Evolutionary conservation across 1,284 basidiomycete genomes (phyloP).

Genomic region (Hemileia vastatrix): DNA sequence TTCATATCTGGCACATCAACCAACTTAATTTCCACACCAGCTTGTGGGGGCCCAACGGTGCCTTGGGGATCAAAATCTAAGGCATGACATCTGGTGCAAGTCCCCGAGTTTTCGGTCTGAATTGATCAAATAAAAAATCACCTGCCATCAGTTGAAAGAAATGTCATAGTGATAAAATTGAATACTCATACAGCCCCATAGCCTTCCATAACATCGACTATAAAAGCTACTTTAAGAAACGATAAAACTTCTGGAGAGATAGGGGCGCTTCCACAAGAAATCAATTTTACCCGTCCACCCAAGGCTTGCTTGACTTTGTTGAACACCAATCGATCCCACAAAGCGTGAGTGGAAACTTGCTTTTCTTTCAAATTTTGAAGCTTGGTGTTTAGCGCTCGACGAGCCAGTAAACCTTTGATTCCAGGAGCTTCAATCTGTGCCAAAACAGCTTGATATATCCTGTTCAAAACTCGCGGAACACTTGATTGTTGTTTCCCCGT

Average conservation of each 20-base stretch:
- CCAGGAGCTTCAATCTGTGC: slow-evolving; percentile 68
- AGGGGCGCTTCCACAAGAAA: slow-evolving; percentile 71
- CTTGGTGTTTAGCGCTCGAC: slow-evolving; percentile 70
- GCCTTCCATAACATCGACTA: slow-evolving; percentile 66
- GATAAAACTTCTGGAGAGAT: slow-evolving; percentile 70
- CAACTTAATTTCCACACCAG: slow-evolving; percentile 69
- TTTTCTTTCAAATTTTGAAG: slow-evolving; percentile 62
- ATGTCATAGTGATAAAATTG: not conserved
- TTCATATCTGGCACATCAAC: slow-evolving; percentile 56
- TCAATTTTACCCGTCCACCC: slow-evolving; percentile 40
- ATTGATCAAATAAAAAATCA: slow-evolving; percentile 15
- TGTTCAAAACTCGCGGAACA: slow-evolving; percentile 63
- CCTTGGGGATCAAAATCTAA: slow-evolving; percentile 48
- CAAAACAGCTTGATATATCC: slow-evolving; percentile 49
- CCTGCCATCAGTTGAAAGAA: too few relatives aligned
- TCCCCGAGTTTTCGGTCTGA: slow-evolving; percentile 31
- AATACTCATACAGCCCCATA: slow-evolving; percentile 42
- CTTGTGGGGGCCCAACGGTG: slow-evolving; percentile 66
- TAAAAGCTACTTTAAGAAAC: slow-evolving; percentile 69
- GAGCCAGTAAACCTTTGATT: slow-evolving; percentile 70
- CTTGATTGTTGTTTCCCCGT: too few relatives aligned
- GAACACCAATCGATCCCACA: slow-evolving; percentile 90
- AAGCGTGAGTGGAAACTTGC: slow-evolving; percentile 61
- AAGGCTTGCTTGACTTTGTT: slow-evolving; percentile 56
- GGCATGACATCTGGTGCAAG: slow-evolving; percentile 26